Percentiles rank a stretch among this genome's conserved stretches.
These are phyloP conservation scores for Sporothrix variecibatus DNA, from an alignment of 2,329 filamentous ascomycete species.

Conservation along the genomic window DNA sequence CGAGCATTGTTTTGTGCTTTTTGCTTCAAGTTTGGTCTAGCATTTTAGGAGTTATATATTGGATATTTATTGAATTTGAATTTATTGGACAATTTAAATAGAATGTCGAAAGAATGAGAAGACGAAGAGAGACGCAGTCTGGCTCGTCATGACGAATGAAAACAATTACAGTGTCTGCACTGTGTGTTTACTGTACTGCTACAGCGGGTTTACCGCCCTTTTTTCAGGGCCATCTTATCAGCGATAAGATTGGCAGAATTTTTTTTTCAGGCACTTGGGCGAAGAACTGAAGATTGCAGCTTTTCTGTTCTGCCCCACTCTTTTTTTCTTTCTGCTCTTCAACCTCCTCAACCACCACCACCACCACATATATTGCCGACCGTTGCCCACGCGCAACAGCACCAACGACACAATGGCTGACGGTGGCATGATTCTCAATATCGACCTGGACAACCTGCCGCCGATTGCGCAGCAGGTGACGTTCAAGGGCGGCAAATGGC, in stretches of 20 bases:
- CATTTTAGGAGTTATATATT: not conserved
- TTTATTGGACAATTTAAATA: not conserved
- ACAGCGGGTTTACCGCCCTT: slow-evolving; percentile 18
- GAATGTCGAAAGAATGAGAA: not conserved
- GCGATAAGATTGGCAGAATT: slow-evolving; percentile 28
- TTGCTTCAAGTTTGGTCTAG: not conserved
- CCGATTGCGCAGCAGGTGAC: slow-evolving; percentile 60
- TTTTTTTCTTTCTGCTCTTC: not conserved
- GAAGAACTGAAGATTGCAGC: not conserved
- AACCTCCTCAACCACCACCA: not conserved
- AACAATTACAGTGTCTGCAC: not conserved
- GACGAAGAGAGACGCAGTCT: not conserved
- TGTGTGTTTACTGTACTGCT: not conserved
- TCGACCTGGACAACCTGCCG: slow-evolving; percentile 71
- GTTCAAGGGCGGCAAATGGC: slow-evolving; percentile 92
- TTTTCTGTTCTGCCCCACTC: not conserved
- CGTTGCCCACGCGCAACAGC: not conserved
- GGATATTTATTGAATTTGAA: not conserved
- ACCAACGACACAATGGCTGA: slow-evolving; percentile 68
- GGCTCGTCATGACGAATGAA: not conserved
- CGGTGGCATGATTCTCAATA: slow-evolving; percentile 93
- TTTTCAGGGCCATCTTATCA: slow-evolving; percentile 12
- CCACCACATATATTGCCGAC: not conserved
- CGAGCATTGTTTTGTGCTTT: not conserved
- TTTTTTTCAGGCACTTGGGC: slow-evolving; percentile 7